Percentiles rank a stretch among this genome's conserved stretches.
Evolutionary conservation across 495 filamentous ascomycete genomes (phyloP).

Genomic region (Penicillium coprophilum): DNA sequence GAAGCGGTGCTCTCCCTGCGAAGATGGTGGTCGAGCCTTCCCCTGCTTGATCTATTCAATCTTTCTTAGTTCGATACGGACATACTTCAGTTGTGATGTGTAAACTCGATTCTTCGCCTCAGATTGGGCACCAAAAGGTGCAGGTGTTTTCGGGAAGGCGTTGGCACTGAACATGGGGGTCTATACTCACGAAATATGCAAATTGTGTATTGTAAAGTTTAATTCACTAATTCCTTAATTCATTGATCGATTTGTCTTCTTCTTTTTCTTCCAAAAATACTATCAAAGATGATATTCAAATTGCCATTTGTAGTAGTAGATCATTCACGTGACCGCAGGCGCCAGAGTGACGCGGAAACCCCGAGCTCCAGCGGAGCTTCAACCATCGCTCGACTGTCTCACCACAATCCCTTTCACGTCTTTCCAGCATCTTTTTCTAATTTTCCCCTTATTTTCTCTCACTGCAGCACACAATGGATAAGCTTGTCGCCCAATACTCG

Average conservation of each 20-base stretch:
- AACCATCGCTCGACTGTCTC: slow-evolving; percentile 26
- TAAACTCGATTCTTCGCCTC: slow-evolving; percentile 1
- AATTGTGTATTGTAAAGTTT: slow-evolving; percentile 13
- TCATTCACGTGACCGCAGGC: slow-evolving; percentile 44
- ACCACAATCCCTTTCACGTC: slow-evolving; percentile 20
- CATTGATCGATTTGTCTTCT: neutral
- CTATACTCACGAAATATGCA: slow-evolving; percentile 12
- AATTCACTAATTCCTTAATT: neutral
- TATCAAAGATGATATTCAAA: neutral
- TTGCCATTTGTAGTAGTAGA: neutral
- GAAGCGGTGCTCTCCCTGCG: slow-evolving; percentile 7
- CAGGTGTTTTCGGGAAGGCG: slow-evolving; percentile 6
- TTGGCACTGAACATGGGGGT: slow-evolving; percentile 6
- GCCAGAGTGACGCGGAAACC: slow-evolving; percentile 48
- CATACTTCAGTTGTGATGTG: slow-evolving; percentile 5
- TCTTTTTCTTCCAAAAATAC: neutral
- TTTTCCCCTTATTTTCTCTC: slow-evolving; percentile 4
- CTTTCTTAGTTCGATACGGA: neutral
- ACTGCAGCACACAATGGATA: slow-evolving; percentile 67
- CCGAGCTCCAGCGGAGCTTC: slow-evolving; percentile 39
- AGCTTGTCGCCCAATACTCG: slow-evolving; percentile 87
- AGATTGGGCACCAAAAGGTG: slow-evolving; percentile 5
- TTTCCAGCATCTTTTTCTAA: slow-evolving; percentile 10
- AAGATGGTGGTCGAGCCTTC: slow-evolving; percentile 8
- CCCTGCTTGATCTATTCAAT: neutral